phyloP scores from a whole-genome alignment of 106 monocot species.

The Dendrobium chrysotoxum region DNA sequence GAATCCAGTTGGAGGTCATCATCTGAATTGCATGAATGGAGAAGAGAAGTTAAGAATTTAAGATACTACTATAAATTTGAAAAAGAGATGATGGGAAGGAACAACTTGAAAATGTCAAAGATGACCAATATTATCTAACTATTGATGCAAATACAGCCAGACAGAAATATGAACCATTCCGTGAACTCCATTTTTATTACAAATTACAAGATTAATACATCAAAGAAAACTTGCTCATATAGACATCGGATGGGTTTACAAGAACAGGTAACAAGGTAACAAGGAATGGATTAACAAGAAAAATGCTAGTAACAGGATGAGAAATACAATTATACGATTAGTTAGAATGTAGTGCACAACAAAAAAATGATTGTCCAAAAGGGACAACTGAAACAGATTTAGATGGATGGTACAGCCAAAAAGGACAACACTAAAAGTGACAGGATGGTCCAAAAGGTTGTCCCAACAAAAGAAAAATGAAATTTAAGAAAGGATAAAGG shows the following conservation, averaged over 20 bases:
- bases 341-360: background rate
- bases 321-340: background rate
- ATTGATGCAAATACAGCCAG: background rate
- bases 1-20: slow-evolving; percentile 40
- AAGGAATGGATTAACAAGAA: background rate
- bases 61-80: background rate
- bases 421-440: background rate
- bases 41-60: background rate
- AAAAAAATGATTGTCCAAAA: background rate
- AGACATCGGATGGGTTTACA: background rate
- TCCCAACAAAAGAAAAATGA: background rate
- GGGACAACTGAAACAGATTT: background rate
- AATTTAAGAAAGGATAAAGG: background rate
- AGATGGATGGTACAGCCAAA: background rate
- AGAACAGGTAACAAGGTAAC: background rate
- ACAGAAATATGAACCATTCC: background rate
- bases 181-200: background rate
- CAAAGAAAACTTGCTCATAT: background rate
- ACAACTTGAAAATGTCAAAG: background rate
- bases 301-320: background rate
- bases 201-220: background rate
- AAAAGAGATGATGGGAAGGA: background rate
- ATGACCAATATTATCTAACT: background rate
- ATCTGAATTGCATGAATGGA: slow-evolving; percentile 23
- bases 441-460: background rate